phyloP scores from a whole-genome alignment of 2,329 filamentous ascomycete species.

The Diaporthe humulicola region DNA sequence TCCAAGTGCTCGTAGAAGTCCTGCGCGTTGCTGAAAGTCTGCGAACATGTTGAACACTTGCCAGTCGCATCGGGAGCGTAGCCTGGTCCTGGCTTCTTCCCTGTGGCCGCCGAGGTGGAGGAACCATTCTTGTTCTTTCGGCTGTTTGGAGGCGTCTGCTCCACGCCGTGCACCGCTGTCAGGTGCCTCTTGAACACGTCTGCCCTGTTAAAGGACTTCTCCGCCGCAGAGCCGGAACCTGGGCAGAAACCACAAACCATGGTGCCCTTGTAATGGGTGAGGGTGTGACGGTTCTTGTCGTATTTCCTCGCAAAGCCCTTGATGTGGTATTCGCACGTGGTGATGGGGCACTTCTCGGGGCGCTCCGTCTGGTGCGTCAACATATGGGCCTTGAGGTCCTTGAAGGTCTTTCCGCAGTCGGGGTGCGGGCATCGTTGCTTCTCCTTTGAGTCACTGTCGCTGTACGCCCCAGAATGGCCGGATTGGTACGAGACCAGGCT shows the following conservation, averaged over 20 bases:
- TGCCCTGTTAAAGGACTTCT: slow-evolving; percentile 96
- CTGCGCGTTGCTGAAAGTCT: slow-evolving; percentile 91
- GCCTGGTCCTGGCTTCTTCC: slow-evolving; percentile 74
- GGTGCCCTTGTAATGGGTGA: slow-evolving; percentile 96
- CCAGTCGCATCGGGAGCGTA: slow-evolving; percentile 86
- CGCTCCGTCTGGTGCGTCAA: slow-evolving; percentile 92
- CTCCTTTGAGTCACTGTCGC: slow-evolving; percentile 75
- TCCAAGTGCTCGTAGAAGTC: slow-evolving; percentile 99
- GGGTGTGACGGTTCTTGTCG: slow-evolving; percentile 93
- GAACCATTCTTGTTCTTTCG: slow-evolving; percentile 74
- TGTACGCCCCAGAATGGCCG: slow-evolving; percentile 69
- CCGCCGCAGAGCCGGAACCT: slow-evolving; percentile 86
- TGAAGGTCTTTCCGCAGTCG: slow-evolving; percentile 88
- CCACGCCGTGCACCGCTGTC: slow-evolving; percentile 90
- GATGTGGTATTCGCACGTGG: slow-evolving; percentile 89
- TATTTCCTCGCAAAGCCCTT: slow-evolving; percentile 97
- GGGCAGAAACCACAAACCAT: slow-evolving; percentile 98
- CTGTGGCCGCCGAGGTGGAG: slow-evolving; percentile 53
- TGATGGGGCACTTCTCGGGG: slow-evolving; percentile 94
- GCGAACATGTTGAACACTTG: slow-evolving; percentile 94
- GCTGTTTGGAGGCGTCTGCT: slow-evolving; percentile 93
- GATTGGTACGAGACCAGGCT: slow-evolving; percentile 81
- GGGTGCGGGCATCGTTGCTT: slow-evolving; percentile 82
- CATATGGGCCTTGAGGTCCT: slow-evolving; percentile 94
- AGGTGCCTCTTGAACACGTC: slow-evolving; percentile 97